Percentiles rank a stretch among this genome's conserved stretches.
phyloP scores from a whole-genome alignment of 164 flowering plant species.

The Dillenia suffruticosa region DNA sequence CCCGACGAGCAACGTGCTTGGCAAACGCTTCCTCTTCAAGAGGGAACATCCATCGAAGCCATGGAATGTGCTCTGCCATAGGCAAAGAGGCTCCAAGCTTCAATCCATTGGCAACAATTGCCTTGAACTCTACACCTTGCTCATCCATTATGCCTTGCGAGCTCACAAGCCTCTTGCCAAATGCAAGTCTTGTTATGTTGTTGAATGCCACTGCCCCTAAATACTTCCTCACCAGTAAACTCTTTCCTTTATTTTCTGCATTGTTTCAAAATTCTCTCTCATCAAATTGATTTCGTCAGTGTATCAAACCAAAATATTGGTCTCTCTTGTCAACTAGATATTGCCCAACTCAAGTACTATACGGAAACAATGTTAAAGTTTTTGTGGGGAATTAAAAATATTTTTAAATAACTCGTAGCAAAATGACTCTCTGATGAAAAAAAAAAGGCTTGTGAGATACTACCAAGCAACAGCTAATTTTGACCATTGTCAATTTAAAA shows the following conservation, averaged over 20 bases:
- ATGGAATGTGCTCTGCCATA: slow-evolving; percentile 46
- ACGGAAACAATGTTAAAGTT: too few species aligned
- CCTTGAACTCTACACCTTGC: slow-evolving; percentile 49
- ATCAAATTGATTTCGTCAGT: too few species aligned
- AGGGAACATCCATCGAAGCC: slow-evolving; percentile 46
- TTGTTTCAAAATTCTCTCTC: too few species aligned
- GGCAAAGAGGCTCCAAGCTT: slow-evolving; percentile 37
- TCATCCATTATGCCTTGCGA: slow-evolving; percentile 39
- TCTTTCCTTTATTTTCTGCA: slow-evolving; percentile 26
- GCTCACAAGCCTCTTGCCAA: slow-evolving; percentile 50
- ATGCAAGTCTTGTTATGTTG: slow-evolving; percentile 50
- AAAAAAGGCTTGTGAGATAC: too few species aligned
- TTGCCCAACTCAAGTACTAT: too few species aligned
- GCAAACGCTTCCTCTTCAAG: slow-evolving; percentile 6
- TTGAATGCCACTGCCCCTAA: slow-evolving; percentile 46
- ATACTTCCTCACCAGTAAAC: slow-evolving; percentile 37
- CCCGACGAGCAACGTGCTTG: slow-evolving; percentile 11
- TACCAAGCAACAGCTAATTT: too few species aligned
- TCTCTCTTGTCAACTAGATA: too few species aligned
- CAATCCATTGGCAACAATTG: slow-evolving; percentile 31
- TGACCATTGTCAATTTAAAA: too few species aligned
- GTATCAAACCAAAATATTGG: too few species aligned
- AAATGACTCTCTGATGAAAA: too few species aligned
- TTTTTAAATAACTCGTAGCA: too few species aligned
- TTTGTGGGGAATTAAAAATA: too few species aligned